Conservation (phyloP, 2,329 filamentous ascomycete genomes). For the Cyphellophora europaea region DNA sequence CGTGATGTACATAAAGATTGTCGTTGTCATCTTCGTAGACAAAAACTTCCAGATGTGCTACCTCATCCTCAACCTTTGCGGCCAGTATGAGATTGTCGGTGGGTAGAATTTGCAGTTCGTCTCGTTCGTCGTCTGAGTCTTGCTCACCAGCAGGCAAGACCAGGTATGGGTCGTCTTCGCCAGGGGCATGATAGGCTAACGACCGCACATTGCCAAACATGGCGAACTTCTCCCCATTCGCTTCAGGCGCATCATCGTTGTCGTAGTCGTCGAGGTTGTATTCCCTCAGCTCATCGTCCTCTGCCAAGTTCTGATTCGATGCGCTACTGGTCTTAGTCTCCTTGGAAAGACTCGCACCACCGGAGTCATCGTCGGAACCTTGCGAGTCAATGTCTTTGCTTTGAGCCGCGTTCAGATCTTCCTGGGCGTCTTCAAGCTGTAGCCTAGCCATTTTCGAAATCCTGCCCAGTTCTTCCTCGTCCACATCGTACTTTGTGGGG, state of each 20-base stretch:
- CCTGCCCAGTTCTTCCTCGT: conserved; percentile 65
- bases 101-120: conserved; percentile 85
- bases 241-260: conserved; percentile 61
- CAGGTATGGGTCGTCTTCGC: conserved; percentile 94
- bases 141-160: conserved; percentile 62
- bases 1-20: conserved; percentile 98
- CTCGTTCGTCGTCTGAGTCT: conserved; percentile 70
- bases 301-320: conserved; percentile 32
- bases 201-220: conserved; percentile 96
- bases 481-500: conserved; percentile 63
- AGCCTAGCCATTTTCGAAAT: conserved; percentile 66
- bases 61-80: conserved; percentile 91
- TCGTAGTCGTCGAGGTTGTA: conserved; percentile 97
- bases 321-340: too few species aligned
- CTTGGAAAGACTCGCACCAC: too few species aligned
- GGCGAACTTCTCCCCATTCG: conserved; percentile 61
- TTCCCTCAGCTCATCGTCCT: conserved; percentile 86
- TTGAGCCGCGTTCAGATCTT: conserved; percentile 51
- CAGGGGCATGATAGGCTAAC: conserved; percentile 85
- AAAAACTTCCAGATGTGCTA: conserved; percentile 92
- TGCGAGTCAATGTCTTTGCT: conserved; percentile 30
- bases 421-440: conserved; percentile 84
- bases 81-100: conserved; percentile 90
- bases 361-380: conserved; percentile 20
- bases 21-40: conserved; percentile 93